Evolutionary conservation across 2,329 filamentous ascomycete species (phyloP), one percentile per base, ranked within the genome.

Genomic region (Pestalotiopsis sp.): DNA sequence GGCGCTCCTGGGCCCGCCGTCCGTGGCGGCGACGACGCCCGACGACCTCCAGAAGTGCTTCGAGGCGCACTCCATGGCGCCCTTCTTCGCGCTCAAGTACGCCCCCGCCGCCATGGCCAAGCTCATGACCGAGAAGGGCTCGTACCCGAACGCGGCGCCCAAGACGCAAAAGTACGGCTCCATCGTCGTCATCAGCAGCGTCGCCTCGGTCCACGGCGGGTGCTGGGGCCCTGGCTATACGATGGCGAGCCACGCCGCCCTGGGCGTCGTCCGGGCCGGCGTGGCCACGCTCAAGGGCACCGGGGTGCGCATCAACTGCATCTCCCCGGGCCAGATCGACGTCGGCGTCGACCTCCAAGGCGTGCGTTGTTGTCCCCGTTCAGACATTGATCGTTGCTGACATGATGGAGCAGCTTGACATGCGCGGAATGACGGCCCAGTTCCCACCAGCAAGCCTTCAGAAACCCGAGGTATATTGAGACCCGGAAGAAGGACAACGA

Each of bases 1-100:
- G 0, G 86, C 85, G 7, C 81, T 89, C 2, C 83, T 90, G 0
- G 88, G 88, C 0, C 88, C 89, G 0, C 81, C 86, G 0, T 85
- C 84, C 0, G 87, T 91, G 69, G 83, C 84, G 39, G 81, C 82
- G 14, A 91, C 88, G 2, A 87, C 85, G 0, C 86, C 88, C 0
- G 78, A 80, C 12, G 87, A 89, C 73, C 79, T 91, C 14, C 83
- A 85, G 74, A 84, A 83, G 61, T 86, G 85, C 70, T 90, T 90
- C 75, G 87, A 90, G 73, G 85, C 87, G 2, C 89, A 90, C 73
- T 83, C 83, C 52, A 84, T 90, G 78, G 87, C 87, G 6, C 88
- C 89, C 2, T 91, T 91, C 80, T 90, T 89, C 72, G 88, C 88
- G 1, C 81, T 91, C 70, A 91, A 91, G 75, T 90, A 90, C 73